phyloP scores from a whole-genome alignment of 352 stramenopile species.

The Phytophthora pisi region DNA sequence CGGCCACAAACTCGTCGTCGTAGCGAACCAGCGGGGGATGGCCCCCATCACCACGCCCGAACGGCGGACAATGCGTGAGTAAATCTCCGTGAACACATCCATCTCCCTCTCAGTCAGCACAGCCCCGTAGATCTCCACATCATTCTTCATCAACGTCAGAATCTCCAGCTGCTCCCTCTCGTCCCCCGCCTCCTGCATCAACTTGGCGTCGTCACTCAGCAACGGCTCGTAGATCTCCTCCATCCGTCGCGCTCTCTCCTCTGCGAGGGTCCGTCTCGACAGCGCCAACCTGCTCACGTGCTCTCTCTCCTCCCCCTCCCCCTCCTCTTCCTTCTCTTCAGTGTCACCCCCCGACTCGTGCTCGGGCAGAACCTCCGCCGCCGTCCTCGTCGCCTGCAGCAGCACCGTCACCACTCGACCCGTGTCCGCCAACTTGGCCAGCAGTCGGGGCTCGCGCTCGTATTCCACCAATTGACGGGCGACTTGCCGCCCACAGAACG shows the following conservation, averaged over 20 bases:
- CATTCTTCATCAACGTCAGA: background rate
- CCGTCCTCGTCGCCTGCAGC: background rate
- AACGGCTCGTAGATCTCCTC: background rate
- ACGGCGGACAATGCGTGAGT: background rate
- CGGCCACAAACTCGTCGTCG: background rate
- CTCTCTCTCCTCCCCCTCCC: background rate
- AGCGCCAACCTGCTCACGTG: background rate
- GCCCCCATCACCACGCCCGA: background rate
- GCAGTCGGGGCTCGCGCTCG: background rate
- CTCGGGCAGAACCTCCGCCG: background rate
- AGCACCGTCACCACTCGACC: background rate
- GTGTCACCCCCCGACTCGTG: background rate
- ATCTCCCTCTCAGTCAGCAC: constrained; percentile 1
- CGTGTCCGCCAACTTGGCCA: constrained; percentile 2
- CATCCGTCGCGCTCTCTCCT: background rate
- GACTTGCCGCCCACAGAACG: background rate
- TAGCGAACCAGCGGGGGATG: constrained; percentile 3
- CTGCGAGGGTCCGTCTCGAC: background rate
- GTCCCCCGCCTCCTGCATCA: background rate
- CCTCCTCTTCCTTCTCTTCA: background rate
- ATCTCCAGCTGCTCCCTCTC: background rate
- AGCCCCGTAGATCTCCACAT: constrained; percentile 1
- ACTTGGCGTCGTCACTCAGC: background rate
- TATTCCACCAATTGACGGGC: background rate
- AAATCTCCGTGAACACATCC: no score